Evolutionary conservation across 495 filamentous ascomycete genomes (phyloP), one percentile per base, ranked within the genome.

Genomic region (Aspergillus taichungensis): DNA sequence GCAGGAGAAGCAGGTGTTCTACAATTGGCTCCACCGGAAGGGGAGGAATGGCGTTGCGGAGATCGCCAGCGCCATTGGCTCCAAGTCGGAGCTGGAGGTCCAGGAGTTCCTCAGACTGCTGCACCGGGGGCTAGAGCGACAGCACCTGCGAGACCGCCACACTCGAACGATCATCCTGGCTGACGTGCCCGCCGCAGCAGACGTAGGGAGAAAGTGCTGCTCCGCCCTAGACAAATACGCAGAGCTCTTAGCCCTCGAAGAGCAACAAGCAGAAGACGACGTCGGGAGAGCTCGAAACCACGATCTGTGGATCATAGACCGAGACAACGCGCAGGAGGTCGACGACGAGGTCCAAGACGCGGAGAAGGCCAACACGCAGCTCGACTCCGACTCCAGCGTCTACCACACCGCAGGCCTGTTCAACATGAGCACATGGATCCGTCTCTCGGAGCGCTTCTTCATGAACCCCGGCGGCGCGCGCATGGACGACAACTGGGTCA

Each of bases 11-110:
- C 62, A 73, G 12, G 40, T 61, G 2, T 78, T 95, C 42, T 94
- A 88, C 60, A 62, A 72, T 6, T 69, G 74, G 1, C 60, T 94
- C 9, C 68, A 73, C 3, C 70, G 75, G 6, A 72, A 83, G 18
- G 87, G 87, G 6, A 74, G 67, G 30, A 69, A 80, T 52, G 67
- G 84, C 40, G 50, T 81, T 7, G 51, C 53, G 6, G 75, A 68
- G 6, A 83, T 96, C 41, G 73, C 88, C 0, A 49, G 60, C 7
- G 68, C 74, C 0, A 74, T 97, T 37, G 68, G 69, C 0, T 80
- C 82, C 2, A 97, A 97, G 52, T 81, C 76, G 39, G 72, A 78
- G 42, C 56, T 86, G 5, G 88, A 97, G 56, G 80, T 92, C 6
- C 70, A 71, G 12, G 74, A 81, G 40, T 89, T 87, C 50, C 52